Evolutionary conservation across 176 grass and related monocot species (phyloP).

Genomic region (Oropetium thomaeum): DNA sequence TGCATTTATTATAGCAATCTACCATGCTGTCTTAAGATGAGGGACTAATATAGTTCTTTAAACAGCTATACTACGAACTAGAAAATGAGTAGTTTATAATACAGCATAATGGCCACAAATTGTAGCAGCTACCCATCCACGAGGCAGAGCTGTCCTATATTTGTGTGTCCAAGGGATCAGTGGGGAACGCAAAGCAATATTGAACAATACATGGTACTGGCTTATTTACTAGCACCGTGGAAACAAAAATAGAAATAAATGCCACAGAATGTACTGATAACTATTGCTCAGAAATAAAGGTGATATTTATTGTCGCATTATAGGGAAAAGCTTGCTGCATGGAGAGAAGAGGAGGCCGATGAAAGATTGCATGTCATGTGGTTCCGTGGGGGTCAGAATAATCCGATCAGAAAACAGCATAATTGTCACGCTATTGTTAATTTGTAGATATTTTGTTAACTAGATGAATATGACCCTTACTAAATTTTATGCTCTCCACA

Average conservation of each 20-base stretch:
- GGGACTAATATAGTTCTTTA: background rate
- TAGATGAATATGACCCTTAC: background rate
- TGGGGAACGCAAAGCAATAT: slow-evolving; percentile 18
- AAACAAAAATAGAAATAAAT: slow-evolving; percentile 17
- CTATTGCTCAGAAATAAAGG: slow-evolving; percentile 10
- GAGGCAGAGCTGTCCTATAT: slow-evolving; percentile 11
- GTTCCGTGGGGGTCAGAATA: background rate
- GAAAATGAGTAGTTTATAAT: slow-evolving; percentile 4
- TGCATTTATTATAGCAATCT: slow-evolving; percentile 6
- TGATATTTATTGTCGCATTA: slow-evolving; percentile 4
- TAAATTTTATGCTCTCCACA: slow-evolving; percentile 23
- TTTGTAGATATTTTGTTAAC: slow-evolving; percentile 5
- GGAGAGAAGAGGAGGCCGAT: background rate
- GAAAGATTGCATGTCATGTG: slow-evolving; percentile 8
- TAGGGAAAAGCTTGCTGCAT: background rate
- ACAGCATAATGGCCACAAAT: background rate
- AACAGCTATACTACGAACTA: slow-evolving; percentile 21
- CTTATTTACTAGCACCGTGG: slow-evolving; percentile 15
- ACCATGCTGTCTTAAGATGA: background rate
- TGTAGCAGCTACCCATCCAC: background rate
- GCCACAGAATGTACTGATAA: slow-evolving; percentile 4
- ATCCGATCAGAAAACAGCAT: background rate
- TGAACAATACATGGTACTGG: background rate
- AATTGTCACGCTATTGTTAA: background rate
- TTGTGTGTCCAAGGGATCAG: slow-evolving; percentile 13